Evolutionary conservation across 257 asterid genomes (phyloP).

Genomic region (Eucommia ulmoides): DNA sequence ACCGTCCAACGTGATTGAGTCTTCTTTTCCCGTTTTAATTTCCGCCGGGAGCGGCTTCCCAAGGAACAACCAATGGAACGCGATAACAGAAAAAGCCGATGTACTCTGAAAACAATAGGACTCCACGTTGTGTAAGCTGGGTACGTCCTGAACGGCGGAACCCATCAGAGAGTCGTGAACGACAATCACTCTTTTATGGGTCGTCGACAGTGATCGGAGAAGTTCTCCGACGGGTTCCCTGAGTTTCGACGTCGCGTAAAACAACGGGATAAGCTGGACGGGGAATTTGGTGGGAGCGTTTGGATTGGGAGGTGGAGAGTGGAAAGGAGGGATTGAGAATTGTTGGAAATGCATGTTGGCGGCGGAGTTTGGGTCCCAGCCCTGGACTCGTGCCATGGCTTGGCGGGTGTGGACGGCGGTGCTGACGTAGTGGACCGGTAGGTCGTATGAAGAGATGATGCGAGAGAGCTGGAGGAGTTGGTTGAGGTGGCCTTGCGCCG

Average conservation of each 20-base stretch:
- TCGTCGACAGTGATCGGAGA: slow-evolving; percentile 14
- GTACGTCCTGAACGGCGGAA: slow-evolving; percentile 29
- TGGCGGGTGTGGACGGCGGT: slow-evolving; percentile 18
- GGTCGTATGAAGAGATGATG: slow-evolving; percentile 8
- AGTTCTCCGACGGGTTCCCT: slow-evolving; percentile 29
- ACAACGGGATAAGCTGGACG: slow-evolving; percentile 30
- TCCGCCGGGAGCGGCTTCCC: slow-evolving; percentile 21
- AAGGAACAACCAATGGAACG: slow-evolving; percentile 17
- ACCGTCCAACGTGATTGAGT: no score
- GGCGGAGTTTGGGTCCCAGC: slow-evolving; percentile 27
- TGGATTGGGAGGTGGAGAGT: slow-evolving; percentile 26
- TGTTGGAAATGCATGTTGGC: slow-evolving; percentile 42
- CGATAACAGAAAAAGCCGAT: slow-evolving; percentile 28
- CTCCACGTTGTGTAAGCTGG: slow-evolving; percentile 19
- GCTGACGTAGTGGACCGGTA: slow-evolving; percentile 8
- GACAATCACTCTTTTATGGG: slow-evolving; percentile 20
- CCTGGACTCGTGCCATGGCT: slow-evolving; percentile 33
- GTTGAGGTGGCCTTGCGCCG: slow-evolving; percentile 13
- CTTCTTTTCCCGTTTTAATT: neutral
- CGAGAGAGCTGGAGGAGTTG: slow-evolving; percentile 11
- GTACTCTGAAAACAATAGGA: slow-evolving; percentile 34
- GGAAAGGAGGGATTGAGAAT: slow-evolving; percentile 23
- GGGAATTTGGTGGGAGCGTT: slow-evolving; percentile 39
- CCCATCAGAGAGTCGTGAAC: slow-evolving; percentile 49
- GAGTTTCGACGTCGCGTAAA: slow-evolving; percentile 21